Percentiles rank a stretch among this genome's conserved stretches.
phyloP scores from a whole-genome alignment of 2,329 filamentous ascomycete species.

The Diaporthe vaccinii region DNA sequence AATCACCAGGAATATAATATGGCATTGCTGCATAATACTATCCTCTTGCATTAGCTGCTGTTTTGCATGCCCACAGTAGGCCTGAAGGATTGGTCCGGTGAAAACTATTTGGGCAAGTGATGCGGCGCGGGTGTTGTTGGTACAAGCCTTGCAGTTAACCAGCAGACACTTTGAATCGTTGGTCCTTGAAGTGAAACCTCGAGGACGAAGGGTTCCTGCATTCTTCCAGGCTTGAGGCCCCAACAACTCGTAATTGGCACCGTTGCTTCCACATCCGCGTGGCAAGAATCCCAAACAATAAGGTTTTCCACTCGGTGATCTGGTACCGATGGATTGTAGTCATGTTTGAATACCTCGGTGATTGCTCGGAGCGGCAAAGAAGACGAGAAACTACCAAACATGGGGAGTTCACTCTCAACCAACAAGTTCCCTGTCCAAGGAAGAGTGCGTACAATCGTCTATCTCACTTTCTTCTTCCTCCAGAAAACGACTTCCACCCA shows the following conservation, averaged over 20 bases:
- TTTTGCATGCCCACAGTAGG: too few species aligned
- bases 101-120: too few species aligned
- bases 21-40: too few species aligned
- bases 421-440: conserved; percentile 3
- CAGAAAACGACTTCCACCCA: background rate
- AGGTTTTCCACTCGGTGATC: background rate
- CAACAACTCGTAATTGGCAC: background rate
- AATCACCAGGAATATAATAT: too few species aligned
- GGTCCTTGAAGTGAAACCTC: background rate
- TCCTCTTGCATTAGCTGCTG: too few species aligned
- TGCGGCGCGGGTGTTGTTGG: too few species aligned
- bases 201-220: background rate
- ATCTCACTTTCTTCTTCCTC: background rate
- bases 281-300: background rate
- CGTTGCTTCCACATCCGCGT: background rate
- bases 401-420: background rate
- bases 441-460: background rate
- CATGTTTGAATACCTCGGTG: background rate
- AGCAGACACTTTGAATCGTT: background rate
- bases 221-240: too few species aligned
- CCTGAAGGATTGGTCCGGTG: too few species aligned
- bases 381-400: background rate
- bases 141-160: conserved; percentile 39
- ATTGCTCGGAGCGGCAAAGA: background rate
- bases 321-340: background rate